phyloP scores from a whole-genome alignment of 2,329 filamentous ascomycete species.

The Colletotrichum brevisporum region DNA sequence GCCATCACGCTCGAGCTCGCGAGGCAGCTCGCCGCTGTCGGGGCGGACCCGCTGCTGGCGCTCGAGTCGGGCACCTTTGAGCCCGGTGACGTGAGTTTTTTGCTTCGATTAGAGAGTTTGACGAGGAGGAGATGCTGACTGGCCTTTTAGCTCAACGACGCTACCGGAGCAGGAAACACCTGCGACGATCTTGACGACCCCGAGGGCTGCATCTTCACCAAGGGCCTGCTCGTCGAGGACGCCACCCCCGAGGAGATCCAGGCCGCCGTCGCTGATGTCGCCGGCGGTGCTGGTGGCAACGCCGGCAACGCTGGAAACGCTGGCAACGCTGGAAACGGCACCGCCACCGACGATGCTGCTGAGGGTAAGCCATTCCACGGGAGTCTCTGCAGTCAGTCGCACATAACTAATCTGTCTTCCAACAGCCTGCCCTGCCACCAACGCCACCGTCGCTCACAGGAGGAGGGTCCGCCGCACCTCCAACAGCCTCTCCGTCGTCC shows the following conservation, averaged over 20 bases:
- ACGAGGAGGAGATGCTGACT: background rate
- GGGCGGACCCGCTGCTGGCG: slow-evolving; percentile 73
- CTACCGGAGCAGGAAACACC: slow-evolving; percentile 51
- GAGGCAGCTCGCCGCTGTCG: slow-evolving; percentile 70
- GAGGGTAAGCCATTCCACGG: background rate
- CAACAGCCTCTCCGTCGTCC: background rate
- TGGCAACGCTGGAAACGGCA: slow-evolving; percentile 41
- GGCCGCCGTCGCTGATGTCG: slow-evolving; percentile 59
- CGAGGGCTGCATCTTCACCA: slow-evolving; percentile 68
- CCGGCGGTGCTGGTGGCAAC: slow-evolving; percentile 43
- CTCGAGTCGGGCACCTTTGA: slow-evolving; percentile 75
- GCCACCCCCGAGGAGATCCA: slow-evolving; percentile 66
- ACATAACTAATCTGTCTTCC: background rate
- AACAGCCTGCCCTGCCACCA: background rate
- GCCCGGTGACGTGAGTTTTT: slow-evolving; percentile 65
- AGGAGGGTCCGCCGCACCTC: background rate
- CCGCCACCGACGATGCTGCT: slow-evolving; percentile 38
- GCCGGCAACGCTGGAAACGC: slow-evolving; percentile 41
- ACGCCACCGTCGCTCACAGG: slow-evolving; percentile 13
- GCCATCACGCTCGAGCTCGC: slow-evolving; percentile 71
- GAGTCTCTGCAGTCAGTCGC: background rate
- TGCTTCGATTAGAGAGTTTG: background rate
- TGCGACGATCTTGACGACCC: slow-evolving; percentile 64
- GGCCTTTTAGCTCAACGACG: slow-evolving; percentile 24
- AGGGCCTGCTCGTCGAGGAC: slow-evolving; percentile 67